Base-by-base conservation (phyloP, 352 stramenopile genomes). In the Pythium scleroteichum region DNA sequence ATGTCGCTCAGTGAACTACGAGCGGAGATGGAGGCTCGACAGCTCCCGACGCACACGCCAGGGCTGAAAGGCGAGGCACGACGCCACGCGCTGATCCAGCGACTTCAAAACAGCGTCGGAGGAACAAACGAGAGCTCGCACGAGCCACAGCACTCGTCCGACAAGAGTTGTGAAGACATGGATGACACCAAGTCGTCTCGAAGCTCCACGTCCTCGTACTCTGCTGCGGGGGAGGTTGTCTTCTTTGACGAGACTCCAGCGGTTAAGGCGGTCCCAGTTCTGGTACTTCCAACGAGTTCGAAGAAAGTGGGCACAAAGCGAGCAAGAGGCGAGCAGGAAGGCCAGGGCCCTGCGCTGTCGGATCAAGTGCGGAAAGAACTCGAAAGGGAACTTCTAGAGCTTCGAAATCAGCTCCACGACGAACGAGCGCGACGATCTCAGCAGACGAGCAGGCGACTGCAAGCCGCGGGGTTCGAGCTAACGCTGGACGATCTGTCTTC, bases 11-110 rank as follows among this genome's bases (percentile, higher is more conserved):
- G 59, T 0, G 73, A 82, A 26, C 55, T 85, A 8, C 76, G 73
- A 5, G 66, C 56, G 20, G 69, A 62, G 10, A 64, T 85, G 19
- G 71, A 82, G 26, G 44, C 68, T 4, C 42, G 69, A 0, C 38
- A 56, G 0, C 59, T 82, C 16, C 68, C 71, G 9, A 85, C 76
- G 6, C 69, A 74, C 5, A 81, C 76, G 1, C 64, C 60, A n/a
- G 73, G 73, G 0, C 38, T 82, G 32, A 81, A 81, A 54, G 73
- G 71, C 12, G 76, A 85, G 24, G 71, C 59, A 17, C 47, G 76
- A 32, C 71, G 73, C 12, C 73, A 82, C 33, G 71, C 76, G 22
- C 52, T 85, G 4, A 46, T 75, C 17, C 73, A 82, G 63, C 62
- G 76, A n/a, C 41, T 82, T 24, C 48, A 80, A 23, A 76, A 63